Base-by-base conservation (phyloP, 371 early-diverging fungal species). In the Saksenaea oblongispora region DNA sequence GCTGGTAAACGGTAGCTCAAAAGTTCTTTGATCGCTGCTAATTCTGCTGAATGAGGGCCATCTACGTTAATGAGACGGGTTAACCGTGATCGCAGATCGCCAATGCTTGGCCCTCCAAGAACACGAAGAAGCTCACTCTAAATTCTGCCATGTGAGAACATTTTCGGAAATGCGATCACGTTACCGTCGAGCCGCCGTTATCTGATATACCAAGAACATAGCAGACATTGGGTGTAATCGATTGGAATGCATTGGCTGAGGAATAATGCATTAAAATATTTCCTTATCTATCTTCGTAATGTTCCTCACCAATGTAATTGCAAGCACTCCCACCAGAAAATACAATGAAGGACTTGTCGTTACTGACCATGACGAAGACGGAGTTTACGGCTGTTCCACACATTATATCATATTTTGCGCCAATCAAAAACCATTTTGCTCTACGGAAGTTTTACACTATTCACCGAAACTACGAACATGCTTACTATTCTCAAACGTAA, bases 301-400 rank as follows among this genome's bases (percentile, higher is more conserved):
- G 8, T 18, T 31, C n/a, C 5, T 56, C 71, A 71, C 74, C 67
- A 79, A 82, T 61, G 69, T 75, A 74, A 65, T 91, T 91, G 59
- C 88, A 87, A 15, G 90, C 91, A 14, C 89, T 85, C 22, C 91
- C 91, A 42, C 91, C 91, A 36, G 89, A 88, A 64, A 91, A 84
- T 3, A 89, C 79, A 35, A 87, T 67, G 64, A 89, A 64, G 7
- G 76, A 79, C 24, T n/a, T 22, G 22, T 47, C 51, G 51, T 47
- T 47, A 26, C 22, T 22, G 22, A 47, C 51, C 51, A 47, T 47
- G 10, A 41, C n/a, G n/a, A 8, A 41, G 14, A n/a, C 42, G 18
- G n/a, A 41, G 18, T 41, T 17, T 17, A 5, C 14, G 14, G 42
- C 9, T n/a, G n/a, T n/a, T n/a, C n/a, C n/a, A 14, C 42, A 17